Evolutionary conservation across 768 basidiomycete genomes (phyloP).

Genomic region (Serpula lacrymans): DNA sequence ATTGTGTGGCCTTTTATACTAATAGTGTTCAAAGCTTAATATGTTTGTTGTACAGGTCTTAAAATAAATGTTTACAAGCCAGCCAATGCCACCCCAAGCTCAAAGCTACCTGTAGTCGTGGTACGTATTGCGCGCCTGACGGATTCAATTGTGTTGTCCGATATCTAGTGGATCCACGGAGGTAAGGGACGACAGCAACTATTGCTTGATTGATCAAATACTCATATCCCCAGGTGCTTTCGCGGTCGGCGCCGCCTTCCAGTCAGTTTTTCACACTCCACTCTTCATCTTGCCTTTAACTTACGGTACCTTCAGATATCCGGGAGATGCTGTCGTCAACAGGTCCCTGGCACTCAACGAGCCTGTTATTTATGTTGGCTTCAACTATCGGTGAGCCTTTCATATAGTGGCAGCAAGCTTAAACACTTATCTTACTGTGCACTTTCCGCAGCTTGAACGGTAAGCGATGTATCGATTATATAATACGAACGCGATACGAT

Average conservation of each 20-base stretch:
- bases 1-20: conserved; percentile 33
- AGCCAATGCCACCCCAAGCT: not conserved
- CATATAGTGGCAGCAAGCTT: too few relatives aligned
- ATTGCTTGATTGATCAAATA: not conserved
- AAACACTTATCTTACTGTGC: too few relatives aligned
- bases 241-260: conserved; percentile 4
- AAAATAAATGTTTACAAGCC: conserved; percentile 5
- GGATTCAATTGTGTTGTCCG: not conserved
- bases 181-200: too few relatives aligned
- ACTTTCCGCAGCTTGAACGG: too few relatives aligned
- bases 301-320: conserved; percentile 31
- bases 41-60: not conserved
- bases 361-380: conserved; percentile 33
- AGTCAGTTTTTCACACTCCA: too few relatives aligned
- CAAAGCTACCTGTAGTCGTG: conserved; percentile 2
- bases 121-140: not conserved
- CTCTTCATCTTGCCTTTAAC: too few relatives aligned
- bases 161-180: conserved; percentile 27
- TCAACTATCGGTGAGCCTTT: conserved; percentile 28
- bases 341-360: conserved; percentile 25
- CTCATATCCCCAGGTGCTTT: conserved; percentile 18
- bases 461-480: conserved; percentile 8
- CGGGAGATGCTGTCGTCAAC: conserved; percentile 25
- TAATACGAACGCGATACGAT: not conserved
- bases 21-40: not conserved